Evolutionary conservation across 2,329 filamentous ascomycete species (phyloP).

Genomic region (Cordyceps cicadae): DNA sequence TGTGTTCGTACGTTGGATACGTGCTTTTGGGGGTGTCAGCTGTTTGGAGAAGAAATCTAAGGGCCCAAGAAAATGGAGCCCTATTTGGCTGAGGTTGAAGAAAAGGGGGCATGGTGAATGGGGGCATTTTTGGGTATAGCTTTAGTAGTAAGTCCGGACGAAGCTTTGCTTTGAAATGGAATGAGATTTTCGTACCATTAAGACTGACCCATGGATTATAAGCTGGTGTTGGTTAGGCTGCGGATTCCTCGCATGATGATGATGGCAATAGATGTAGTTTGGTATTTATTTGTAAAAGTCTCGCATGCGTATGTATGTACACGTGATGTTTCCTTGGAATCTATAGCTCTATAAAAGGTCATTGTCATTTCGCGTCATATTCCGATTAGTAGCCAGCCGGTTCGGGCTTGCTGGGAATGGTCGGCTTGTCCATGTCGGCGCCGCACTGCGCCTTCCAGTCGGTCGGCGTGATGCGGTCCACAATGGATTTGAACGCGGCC

Average conservation of each 20-base stretch:
- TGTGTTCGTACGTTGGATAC: slow-evolving; percentile 8
- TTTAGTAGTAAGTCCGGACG: slow-evolving; percentile 7
- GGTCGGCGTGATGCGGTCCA: slow-evolving; percentile 78
- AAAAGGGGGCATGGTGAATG: not conserved
- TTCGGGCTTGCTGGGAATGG: slow-evolving; percentile 41
- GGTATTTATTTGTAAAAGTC: not conserved
- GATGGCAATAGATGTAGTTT: not conserved
- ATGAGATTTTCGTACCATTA: not conserved
- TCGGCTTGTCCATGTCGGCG: slow-evolving; percentile 33
- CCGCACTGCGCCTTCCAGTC: slow-evolving; percentile 60
- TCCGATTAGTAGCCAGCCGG: slow-evolving; percentile 39
- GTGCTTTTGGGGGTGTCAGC: not conserved
- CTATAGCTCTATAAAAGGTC: not conserved
- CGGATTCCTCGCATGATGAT: not conserved
- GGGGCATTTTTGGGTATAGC: slow-evolving; percentile 5
- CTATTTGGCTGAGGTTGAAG: not conserved
- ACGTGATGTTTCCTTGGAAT: not conserved
- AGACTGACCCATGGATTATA: not conserved
- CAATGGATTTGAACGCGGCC: slow-evolving; percentile 85
- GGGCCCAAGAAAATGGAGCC: not conserved
- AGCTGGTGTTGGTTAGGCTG: not conserved
- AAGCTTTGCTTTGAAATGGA: slow-evolving; percentile 7
- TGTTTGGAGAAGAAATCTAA: not conserved
- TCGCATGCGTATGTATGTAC: not conserved
- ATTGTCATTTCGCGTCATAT: not conserved